Conservation (phyloP, 2,329 filamentous ascomycete genomes). For the Fusarium mangiferae region DNA sequence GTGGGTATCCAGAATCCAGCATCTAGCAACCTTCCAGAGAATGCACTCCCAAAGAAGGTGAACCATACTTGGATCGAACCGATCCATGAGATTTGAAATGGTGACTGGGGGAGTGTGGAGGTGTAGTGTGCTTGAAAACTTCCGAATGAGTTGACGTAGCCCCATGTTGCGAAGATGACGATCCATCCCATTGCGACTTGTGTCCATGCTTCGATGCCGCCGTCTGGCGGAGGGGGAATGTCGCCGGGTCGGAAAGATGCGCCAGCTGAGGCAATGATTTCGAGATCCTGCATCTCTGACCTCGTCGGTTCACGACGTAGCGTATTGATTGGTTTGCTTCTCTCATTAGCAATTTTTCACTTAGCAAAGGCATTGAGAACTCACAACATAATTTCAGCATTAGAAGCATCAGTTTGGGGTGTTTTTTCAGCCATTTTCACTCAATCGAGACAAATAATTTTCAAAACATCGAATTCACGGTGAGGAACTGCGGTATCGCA, state of each 20-base stretch:
- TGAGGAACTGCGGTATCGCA: neutral
- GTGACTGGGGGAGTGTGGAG: slow-evolving; percentile 41
- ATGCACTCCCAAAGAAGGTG: slow-evolving; percentile 54
- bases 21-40: slow-evolving; percentile 57
- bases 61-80: slow-evolving; percentile 58
- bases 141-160: slow-evolving; percentile 59
- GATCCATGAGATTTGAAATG: slow-evolving; percentile 58
- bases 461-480: too few relatives aligned
- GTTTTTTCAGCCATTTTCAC: neutral
- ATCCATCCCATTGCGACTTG: slow-evolving; percentile 54
- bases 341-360: neutral
- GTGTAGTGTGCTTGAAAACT: slow-evolving; percentile 58
- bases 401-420: neutral
- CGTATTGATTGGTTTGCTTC: neutral
- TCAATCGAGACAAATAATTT: too few relatives aligned
- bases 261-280: slow-evolving; percentile 17
- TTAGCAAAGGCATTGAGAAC: neutral
- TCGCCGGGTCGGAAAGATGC: slow-evolving; percentile 11
- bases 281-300: slow-evolving; percentile 18
- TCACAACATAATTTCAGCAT: slow-evolving; percentile 1
- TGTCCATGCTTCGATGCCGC: slow-evolving; percentile 47
- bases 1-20: slow-evolving; percentile 55
- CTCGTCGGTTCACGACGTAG: neutral
- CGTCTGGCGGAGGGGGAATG: slow-evolving; percentile 39
- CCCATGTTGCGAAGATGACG: slow-evolving; percentile 56